phyloP scores from a whole-genome alignment of 139 green algal species.

The Haematococcus sp. region DNA sequence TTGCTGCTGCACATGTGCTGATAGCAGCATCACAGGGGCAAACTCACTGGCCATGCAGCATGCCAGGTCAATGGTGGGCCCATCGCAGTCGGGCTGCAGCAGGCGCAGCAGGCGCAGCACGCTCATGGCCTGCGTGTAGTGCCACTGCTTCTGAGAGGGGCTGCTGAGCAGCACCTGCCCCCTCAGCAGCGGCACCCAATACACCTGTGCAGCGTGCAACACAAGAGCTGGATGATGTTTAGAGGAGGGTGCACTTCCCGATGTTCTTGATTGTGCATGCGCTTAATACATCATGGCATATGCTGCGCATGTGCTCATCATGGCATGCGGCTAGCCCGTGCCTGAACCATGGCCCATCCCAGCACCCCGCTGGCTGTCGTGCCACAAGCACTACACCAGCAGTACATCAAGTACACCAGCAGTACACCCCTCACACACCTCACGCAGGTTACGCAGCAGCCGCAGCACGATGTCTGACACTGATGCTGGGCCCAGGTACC shows the following conservation, averaged over 20 bases:
- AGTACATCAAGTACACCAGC: no score
- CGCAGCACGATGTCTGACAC: conserved; percentile 16
- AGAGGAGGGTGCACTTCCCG: no score
- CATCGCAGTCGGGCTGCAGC: neutral
- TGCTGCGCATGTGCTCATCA: no score
- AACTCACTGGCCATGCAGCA: neutral
- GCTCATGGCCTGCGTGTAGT: conserved; percentile 8
- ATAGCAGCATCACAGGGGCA: no score
- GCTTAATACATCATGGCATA: no score
- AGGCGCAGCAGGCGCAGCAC: neutral
- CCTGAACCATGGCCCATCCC: no score
- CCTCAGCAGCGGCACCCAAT: conserved; percentile 10
- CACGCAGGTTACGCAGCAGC: conserved; percentile 17
- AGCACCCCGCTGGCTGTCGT: no score
- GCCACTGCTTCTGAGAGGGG: neutral
- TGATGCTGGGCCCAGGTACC: conserved; percentile 9
- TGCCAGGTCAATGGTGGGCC: conserved; percentile 1
- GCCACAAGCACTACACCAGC: no score
- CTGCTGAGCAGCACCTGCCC: conserved; percentile 9
- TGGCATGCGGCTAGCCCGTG: no score
- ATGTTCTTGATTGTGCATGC: no score
- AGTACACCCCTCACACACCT: neutral
- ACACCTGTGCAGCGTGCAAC: neutral
- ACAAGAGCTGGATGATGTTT: no score
- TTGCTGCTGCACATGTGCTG: no score